Percentiles rank a stretch among this genome's conserved stretches.
These are phyloP conservation scores for Erysimum cheiranthoides DNA, from an alignment of 345 rosid species.

Conservation along the genomic window DNA sequence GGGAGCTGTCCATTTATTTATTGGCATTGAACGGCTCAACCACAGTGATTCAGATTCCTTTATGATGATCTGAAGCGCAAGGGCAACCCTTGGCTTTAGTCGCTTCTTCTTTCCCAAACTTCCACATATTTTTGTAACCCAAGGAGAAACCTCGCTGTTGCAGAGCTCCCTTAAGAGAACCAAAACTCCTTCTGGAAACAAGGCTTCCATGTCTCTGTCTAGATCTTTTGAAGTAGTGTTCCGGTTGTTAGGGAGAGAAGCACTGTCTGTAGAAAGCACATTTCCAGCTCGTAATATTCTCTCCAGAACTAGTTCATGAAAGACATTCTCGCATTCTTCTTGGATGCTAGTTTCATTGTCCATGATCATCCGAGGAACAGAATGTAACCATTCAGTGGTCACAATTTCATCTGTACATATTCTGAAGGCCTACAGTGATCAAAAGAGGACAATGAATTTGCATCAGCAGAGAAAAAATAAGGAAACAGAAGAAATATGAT, in stretches of 20 bases:
- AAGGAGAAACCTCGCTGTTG: slow-evolving; percentile 76
- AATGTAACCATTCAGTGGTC: slow-evolving; percentile 85
- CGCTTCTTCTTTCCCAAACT: slow-evolving; percentile 82
- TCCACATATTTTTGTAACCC: slow-evolving; percentile 88
- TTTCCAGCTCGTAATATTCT: slow-evolving; percentile 65
- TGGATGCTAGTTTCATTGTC: slow-evolving; percentile 94
- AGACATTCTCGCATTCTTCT: slow-evolving; percentile 93
- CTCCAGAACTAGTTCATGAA: slow-evolving; percentile 81
- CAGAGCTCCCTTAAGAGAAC: slow-evolving; percentile 71
- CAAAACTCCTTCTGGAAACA: slow-evolving; percentile 67
- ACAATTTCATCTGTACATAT: slow-evolving; percentile 67
- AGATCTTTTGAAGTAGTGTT: slow-evolving; percentile 42
- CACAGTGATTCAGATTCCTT: slow-evolving; percentile 81
- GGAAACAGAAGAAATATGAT: slow-evolving; percentile 1
- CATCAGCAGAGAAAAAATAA: slow-evolving; percentile 6
- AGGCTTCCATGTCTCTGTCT: slow-evolving; percentile 56
- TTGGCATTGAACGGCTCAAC: slow-evolving; percentile 72
- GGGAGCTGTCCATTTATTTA: slow-evolving; percentile 92
- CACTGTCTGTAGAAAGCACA: slow-evolving; percentile 38
- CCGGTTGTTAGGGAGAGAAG: slow-evolving; percentile 36
- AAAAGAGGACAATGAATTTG: slow-evolving; percentile 25
- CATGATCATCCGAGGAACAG: slow-evolving; percentile 79
- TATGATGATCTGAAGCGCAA: slow-evolving; percentile 77
- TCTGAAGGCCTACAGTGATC: slow-evolving; percentile 65
- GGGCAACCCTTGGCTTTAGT: slow-evolving; percentile 67